A percentile compares a stretch with the other conserved stretches of the same genome.
Evolutionary conservation across 306 rosid species (phyloP).

Genomic region (Senna siamea): DNA sequence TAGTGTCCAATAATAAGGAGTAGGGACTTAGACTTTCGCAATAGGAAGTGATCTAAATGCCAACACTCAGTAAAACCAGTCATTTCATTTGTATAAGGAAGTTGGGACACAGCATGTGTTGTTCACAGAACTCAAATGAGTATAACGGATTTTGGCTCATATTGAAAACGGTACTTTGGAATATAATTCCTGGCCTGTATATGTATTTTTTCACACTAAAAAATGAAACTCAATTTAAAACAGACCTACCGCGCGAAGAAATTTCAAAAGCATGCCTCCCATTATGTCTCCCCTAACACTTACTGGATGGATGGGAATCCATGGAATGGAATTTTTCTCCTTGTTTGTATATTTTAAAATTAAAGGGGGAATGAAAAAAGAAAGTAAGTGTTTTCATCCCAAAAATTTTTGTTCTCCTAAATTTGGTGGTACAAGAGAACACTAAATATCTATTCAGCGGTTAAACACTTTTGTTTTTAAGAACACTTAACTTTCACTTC

Average conservation of each 20-base stretch:
- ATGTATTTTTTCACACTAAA: neutral
- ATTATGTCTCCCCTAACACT: constrained; percentile 14
- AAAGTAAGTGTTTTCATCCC: no score
- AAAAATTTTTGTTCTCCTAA: no score
- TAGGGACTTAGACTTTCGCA: neutral
- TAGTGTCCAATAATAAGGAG: constrained; percentile 25
- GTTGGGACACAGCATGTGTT: constrained; percentile 49
- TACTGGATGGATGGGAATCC: no score
- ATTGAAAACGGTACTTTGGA: neutral
- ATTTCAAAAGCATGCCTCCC: constrained; percentile 13
- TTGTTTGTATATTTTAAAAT: no score
- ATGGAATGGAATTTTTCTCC: no score
- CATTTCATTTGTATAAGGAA: constrained; percentile 33
- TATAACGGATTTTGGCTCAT: constrained; percentile 10
- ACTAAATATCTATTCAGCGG: no score
- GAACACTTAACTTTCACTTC: no score
- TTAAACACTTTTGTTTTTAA: no score
- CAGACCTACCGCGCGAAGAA: constrained; percentile 8
- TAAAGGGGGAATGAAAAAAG: no score
- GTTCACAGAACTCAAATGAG: constrained; percentile 29
- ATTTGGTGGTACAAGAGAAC: no score
- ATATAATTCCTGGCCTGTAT: neutral
- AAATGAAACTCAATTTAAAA: constrained; percentile 37
- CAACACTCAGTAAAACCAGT: neutral
- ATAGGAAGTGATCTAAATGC: constrained; percentile 3